Conservation (phyloP, 208 protist genomes). For the Crithidia thermophila region DNA sequence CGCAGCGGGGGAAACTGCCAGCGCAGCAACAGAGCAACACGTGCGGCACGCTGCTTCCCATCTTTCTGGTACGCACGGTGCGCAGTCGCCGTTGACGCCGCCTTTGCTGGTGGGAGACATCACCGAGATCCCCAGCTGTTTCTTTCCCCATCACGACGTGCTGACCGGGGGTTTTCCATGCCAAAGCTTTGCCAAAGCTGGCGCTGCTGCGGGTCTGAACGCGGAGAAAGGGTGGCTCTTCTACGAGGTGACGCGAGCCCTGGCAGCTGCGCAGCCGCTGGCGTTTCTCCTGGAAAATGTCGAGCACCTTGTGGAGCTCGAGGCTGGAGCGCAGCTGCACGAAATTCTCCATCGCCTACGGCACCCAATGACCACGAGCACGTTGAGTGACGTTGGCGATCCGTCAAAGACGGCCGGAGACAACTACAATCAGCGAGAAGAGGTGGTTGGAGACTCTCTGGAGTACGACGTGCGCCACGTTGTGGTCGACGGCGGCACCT, state of each 20-base stretch:
- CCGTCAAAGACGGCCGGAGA: too few species aligned
- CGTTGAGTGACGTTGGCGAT: too few species aligned
- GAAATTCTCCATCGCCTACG: slow-evolving; percentile 44
- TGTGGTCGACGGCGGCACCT: slow-evolving; percentile 53
- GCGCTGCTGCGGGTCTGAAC: slow-evolving; percentile 47
- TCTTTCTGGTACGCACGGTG: not conserved
- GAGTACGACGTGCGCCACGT: slow-evolving; percentile 41
- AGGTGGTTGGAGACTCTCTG: not conserved
- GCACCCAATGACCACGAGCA: too few species aligned
- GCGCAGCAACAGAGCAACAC: not conserved
- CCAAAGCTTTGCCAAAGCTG: slow-evolving; percentile 80
- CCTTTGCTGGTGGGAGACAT: slow-evolving; percentile 66
- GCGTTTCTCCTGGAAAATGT: slow-evolving; percentile 90
- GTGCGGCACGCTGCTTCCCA: too few species aligned
- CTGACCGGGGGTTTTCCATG: slow-evolving; percentile 86
- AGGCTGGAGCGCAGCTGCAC: slow-evolving; percentile 48
- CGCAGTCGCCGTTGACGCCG: not conserved
- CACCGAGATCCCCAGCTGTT: slow-evolving; percentile 48
- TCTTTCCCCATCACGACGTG: slow-evolving; percentile 75
- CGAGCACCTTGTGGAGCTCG: slow-evolving; percentile 56
- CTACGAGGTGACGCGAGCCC: slow-evolving; percentile 74
- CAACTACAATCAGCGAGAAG: not conserved
- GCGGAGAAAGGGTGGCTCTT: slow-evolving; percentile 72
- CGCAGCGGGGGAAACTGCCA: not conserved
- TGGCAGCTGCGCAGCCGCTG: slow-evolving; percentile 39